Evolutionary conservation across 768 basidiomycete species (phyloP).

Genomic region (Tubosaeta sp.): DNA sequence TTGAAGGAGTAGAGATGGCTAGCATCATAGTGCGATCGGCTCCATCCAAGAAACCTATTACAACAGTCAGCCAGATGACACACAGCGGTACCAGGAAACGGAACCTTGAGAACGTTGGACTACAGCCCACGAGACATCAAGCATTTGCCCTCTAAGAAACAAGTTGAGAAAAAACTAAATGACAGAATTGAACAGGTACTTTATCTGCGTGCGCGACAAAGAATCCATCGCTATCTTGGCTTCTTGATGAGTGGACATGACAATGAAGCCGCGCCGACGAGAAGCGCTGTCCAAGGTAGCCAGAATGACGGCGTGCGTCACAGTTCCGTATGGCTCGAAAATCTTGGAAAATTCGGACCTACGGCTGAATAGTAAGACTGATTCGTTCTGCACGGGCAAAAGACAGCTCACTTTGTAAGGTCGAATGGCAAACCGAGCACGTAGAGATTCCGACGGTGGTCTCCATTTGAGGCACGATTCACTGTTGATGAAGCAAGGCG

Average conservation of each 20-base stretch:
- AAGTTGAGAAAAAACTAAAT: conserved; percentile 1
- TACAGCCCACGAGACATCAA: conserved; percentile 85
- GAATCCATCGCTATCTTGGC: conserved; percentile 64
- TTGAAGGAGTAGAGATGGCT: conserved; percentile 40
- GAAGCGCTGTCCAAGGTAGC: conserved; percentile 84
- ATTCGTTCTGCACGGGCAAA: not conserved
- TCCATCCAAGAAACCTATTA: conserved; percentile 71
- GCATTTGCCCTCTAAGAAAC: conserved; percentile 55
- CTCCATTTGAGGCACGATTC: conserved; percentile 25
- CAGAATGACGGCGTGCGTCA: conserved; percentile 74
- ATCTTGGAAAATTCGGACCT: conserved; percentile 56
- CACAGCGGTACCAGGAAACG: not conserved
- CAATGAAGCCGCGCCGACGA: conserved; percentile 77
- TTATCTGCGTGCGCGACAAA: conserved; percentile 65
- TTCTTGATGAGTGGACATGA: conserved; percentile 72
- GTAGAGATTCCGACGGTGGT: conserved; percentile 72
- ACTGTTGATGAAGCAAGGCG: conserved; percentile 9
- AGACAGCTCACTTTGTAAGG: conserved; percentile 58
- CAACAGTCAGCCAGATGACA: conserved; percentile 3
- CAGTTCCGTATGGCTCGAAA: conserved; percentile 63
- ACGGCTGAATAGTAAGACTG: not conserved
- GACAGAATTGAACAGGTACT: conserved; percentile 39
- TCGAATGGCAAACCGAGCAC: conserved; percentile 82
- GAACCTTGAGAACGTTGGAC: conserved; percentile 81
- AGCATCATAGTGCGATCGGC: conserved; percentile 70